Evolutionary conservation across 495 filamentous ascomycete species (phyloP), one percentile per base, ranked within the genome.

Genomic region (Letharia columbiana): DNA sequence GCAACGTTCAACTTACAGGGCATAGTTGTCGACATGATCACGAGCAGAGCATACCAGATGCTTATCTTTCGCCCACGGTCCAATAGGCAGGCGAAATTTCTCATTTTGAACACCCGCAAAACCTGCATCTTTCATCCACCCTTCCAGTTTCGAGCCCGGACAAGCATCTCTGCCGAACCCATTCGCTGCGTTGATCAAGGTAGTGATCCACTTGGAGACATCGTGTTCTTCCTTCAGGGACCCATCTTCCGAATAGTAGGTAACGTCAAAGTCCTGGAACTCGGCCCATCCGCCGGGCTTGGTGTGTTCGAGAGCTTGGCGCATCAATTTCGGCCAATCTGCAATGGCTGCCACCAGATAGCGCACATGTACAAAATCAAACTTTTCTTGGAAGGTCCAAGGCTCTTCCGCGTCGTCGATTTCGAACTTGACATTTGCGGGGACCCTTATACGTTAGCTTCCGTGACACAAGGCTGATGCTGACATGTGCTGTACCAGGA

Each of bases 351-450:
- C 78, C 6, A 79, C 57, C 2, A 83, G 74, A 58, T 79, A 67
- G 3, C 81, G 77, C 2, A 76, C 77, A 69, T 84, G 82, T 54
- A 84, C 79, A 61, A 77, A 80, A 69, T 84, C 82, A 57, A 85
- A 84, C 31, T 80, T 68, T 50, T 84, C 70, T 31, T 54, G 63
- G 63, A 72, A 80, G 2, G 71, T 68, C 80, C 79, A 83, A 4
- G 76, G 70, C 17, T 73, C 68, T 65, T 81, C 85, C 65, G 82
- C 83, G 69, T 87, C 82, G 68, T 87, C 84, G 35, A 88, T 80
- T 69, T 87, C 82, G 69, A 87, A 88, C 69, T 78, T 82, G 45
- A 84, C 76, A 67, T 87, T 88, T 42, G 78, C 77, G 60, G 84
- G 84, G 77, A 83, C 61, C 81, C 76, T 58, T 15, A 8, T 12